These are phyloP conservation scores for Rhizopogon vulgaris DNA, from an alignment of 768 basidiomycete species.

Conservation along the genomic window DNA sequence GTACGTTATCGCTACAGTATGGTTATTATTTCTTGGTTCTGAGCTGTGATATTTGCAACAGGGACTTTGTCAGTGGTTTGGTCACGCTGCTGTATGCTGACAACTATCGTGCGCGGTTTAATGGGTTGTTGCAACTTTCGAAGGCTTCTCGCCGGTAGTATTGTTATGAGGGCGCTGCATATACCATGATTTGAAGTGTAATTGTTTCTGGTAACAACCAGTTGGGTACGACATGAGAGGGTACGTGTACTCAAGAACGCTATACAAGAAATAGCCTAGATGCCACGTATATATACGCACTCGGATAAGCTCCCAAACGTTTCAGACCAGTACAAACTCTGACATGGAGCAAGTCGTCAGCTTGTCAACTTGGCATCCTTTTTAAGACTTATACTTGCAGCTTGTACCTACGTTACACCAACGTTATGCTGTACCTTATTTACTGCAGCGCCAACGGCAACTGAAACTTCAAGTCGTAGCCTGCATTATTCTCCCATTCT, in stretches of 20 bases:
- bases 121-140: conserved; percentile 32
- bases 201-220: not conserved
- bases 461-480: too few species aligned
- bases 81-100: conserved; percentile 45
- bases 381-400: too few species aligned
- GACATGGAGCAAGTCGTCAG: too few species aligned
- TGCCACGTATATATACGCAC: too few species aligned
- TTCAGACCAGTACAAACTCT: too few species aligned
- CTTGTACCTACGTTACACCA: too few species aligned
- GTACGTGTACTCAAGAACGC: too few species aligned
- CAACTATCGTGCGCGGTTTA: conserved; percentile 37
- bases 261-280: too few species aligned
- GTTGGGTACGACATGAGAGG: not conserved
- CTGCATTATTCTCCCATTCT: too few species aligned
- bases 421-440: not conserved
- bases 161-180: not conserved
- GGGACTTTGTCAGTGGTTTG: conserved; percentile 48
- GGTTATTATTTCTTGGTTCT: not conserved
- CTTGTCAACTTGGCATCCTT: too few species aligned
- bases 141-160: conserved; percentile 29
- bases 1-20: conserved; percentile 35
- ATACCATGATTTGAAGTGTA: not conserved
- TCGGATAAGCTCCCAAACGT: too few species aligned
- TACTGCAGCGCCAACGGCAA: not conserved
- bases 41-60: conserved; percentile 12